Evolutionary conservation across 164 flowering plant species (phyloP), one percentile per base, ranked within the genome.

Genomic region (Santalum album): DNA sequence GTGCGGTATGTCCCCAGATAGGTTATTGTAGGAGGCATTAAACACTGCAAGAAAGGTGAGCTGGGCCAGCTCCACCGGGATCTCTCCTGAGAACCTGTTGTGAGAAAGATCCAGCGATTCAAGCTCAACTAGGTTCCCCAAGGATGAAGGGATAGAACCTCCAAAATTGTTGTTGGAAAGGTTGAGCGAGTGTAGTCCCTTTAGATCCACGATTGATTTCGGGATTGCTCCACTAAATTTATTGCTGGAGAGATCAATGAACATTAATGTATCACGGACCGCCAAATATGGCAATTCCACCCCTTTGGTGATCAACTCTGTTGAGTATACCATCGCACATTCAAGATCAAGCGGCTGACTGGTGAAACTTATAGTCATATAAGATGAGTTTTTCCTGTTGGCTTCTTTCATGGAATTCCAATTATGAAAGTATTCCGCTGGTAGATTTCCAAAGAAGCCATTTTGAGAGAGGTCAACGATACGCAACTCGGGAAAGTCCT

Each of bases 381-480:
- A 38, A 3, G 42, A 9, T 38, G 17, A 14, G 42, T 32, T 19
- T 12, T 39, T 39, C 24, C 36, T 53, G 47, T 58, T 38, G 47
- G 67, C 46, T 17, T 58, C 20, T 49, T 65, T 27, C 64, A 65
- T 59, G 16, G 44, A 52, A 0, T 54, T 26, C 56, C 57, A 51
- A 18, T 7, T 47, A 23, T 20, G 26, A 6, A 59, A 27, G 40
- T 7, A 54, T 7, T 40, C 29, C 4, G 17, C 15, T 0, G 60
- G 60, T 42, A 65, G 12, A 46, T 25, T 25, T n/a, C 63, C 63
- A 0, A 44, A 22, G 25, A 56, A 56, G 9, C 7, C n/a, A 26
- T 65, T 65, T 19, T 26, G 11, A 17, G 69, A 65, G 23, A 65
- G 25, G 25, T 65, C 60, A 42, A 65, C 16, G 15, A 59, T 54